Evolutionary conservation across 805 yeast genomes (phyloP), one percentile per base, ranked within the genome.

Genomic region (Sugiyamaella chiloensis): DNA sequence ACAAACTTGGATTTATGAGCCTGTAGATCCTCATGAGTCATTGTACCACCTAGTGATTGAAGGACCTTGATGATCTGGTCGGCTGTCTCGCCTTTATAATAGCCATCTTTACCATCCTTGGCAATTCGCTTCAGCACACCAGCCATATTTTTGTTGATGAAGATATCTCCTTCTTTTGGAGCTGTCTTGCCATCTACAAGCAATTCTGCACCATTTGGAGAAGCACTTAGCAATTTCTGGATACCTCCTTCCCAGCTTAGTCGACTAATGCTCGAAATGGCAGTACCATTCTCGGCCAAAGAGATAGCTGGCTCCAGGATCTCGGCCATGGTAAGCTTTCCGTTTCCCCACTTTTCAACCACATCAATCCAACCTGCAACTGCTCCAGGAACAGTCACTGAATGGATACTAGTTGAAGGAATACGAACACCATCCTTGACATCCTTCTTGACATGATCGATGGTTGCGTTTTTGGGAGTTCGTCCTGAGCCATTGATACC

Each of bases 401-500:
- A 66, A 49, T 78, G 79, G 2, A 80, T 75, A 2, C 87, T 81
- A 24, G 67, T 67, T 9, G 57, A 57, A 0, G 79, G 79, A 24
- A 85, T 68, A 58, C 87, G 72, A 23, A 67, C 64, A 31, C 78
- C 69, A 7, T 69, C 62, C 34, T 75, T 65, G 14, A 76, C 77
- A 17, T 70, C 67, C 42, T 72, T 59, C 50, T 66, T 61, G 2
- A 81, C 70, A 51, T 71, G 65, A 12, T 81, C 82, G 9, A 82
- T 62, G 1, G 72, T 62, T 7, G 80, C 53, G 16, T 66, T 64
- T 11, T 70, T 60, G 3, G 90, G 85, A 1, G 88, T 71, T 47
- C 85, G 73, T 6, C 95, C 95, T 40, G 86, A 77, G 3, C 91
- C 95, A 62, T 85, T 86, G 55, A 86, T 55, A 0, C 90, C 95